Percentiles rank a stretch among this genome's conserved stretches.
Conservation (phyloP, 2,329 filamentous ascomycete species). For the Neospermospora avenae region DNA sequence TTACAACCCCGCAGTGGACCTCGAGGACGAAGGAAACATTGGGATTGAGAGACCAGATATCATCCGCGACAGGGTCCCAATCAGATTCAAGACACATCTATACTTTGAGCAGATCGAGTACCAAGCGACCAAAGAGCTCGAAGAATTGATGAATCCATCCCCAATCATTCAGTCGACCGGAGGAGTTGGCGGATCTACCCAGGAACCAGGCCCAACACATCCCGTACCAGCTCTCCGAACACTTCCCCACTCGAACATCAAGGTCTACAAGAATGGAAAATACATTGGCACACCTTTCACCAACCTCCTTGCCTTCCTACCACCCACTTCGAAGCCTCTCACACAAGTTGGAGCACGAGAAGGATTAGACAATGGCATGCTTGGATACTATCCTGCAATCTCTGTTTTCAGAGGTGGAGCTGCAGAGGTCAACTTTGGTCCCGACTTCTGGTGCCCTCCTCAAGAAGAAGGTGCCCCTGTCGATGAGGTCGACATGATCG, state of each 20-base stretch:
- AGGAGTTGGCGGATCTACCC: conserved; percentile 38
- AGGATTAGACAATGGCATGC: conserved; percentile 88
- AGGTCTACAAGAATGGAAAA: conserved; percentile 88
- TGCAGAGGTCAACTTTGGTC: conserved; percentile 91
- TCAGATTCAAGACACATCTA: conserved; percentile 87
- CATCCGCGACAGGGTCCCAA: conserved; percentile 91
- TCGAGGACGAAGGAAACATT: conserved; percentile 52
- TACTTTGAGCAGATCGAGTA: conserved; percentile 95
- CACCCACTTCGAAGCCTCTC: conserved; percentile 73
- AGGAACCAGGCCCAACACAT: conserved; percentile 69
- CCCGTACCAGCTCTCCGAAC: conserved; percentile 73
- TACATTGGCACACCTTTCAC: conserved; percentile 85
- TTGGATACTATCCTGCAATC: conserved; percentile 93
- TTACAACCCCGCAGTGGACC: conserved; percentile 82
- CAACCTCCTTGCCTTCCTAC: conserved; percentile 84
- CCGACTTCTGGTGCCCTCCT: conserved; percentile 87
- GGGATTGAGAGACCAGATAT: conserved; percentile 67
- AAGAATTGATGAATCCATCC: conserved; percentile 74
- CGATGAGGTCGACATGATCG: conserved; percentile 49
- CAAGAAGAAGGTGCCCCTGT: conserved; percentile 47
- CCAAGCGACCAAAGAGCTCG: conserved; percentile 81
- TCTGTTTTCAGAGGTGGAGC: conserved; percentile 90
- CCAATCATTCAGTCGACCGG: conserved; percentile 43
- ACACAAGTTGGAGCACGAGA: conserved; percentile 72
- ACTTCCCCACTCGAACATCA: conserved; percentile 80